A percentile compares a stretch with the other conserved stretches of the same genome.
These are phyloP conservation scores for Paxillus ammoniavirescens DNA, from an alignment of 768 basidiomycete species.

Conservation along the genomic window DNA sequence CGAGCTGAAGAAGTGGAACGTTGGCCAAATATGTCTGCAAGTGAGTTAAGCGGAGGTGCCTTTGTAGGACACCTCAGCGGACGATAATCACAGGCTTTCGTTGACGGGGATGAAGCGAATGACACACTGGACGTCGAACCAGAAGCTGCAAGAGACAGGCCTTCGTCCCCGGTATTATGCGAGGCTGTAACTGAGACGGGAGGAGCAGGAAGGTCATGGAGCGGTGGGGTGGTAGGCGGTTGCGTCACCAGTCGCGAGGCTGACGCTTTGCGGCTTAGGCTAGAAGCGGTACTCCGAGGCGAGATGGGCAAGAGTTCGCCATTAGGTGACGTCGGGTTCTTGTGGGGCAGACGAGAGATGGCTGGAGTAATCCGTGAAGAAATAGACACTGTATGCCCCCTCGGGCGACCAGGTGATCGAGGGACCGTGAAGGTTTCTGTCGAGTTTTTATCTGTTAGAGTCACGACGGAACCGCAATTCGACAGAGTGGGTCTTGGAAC, in stretches of 20 bases:
- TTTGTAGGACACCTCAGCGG: conserved; percentile 14
- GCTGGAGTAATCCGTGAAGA: conserved; percentile 28
- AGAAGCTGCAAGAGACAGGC: conserved; percentile 8
- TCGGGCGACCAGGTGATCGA: conserved; percentile 44
- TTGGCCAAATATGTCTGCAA: conserved; percentile 3
- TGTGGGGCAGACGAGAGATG: conserved; percentile 26
- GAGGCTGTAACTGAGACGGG: conserved; percentile 24
- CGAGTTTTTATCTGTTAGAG: conserved; percentile 30
- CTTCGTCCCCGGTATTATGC: conserved; percentile 7
- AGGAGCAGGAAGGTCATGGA: conserved; percentile 41
- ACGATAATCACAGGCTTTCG: conserved; percentile 28
- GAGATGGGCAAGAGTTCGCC: conserved; percentile 5
- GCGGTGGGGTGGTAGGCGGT: conserved; percentile 51
- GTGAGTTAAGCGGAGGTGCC: neutral
- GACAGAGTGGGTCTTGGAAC: conserved; percentile 11
- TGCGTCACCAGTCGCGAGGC: conserved; percentile 36
- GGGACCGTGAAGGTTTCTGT: conserved; percentile 27
- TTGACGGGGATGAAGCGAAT: conserved; percentile 40
- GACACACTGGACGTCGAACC: conserved; percentile 32
- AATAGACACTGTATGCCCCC: conserved; percentile 48
- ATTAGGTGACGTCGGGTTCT: conserved; percentile 6
- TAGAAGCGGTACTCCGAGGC: conserved; percentile 26
- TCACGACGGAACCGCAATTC: conserved; percentile 32
- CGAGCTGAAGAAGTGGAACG: conserved; percentile 9
- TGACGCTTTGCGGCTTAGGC: conserved; percentile 44